phyloP scores from a whole-genome alignment of 140 eudicot species.

The Bidens hawaiensis region DNA sequence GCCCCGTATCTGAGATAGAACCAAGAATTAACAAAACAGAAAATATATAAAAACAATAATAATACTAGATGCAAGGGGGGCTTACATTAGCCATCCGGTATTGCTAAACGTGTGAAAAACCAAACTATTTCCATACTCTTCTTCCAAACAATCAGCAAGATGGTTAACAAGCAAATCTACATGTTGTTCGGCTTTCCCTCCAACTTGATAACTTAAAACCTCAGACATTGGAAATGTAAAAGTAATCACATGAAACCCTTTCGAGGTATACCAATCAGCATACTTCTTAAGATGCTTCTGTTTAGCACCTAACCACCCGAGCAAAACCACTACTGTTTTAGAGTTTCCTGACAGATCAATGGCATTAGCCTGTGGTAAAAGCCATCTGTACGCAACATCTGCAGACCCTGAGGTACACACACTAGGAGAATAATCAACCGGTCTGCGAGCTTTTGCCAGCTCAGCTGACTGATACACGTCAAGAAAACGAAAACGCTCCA shows the following conservation, averaged over 20 bases:
- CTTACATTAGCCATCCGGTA: conserved; percentile 96
- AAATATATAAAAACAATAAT: background rate
- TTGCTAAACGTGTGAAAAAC: conserved; percentile 96
- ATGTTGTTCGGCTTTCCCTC: conserved; percentile 89
- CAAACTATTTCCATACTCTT: conserved; percentile 66
- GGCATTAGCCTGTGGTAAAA: conserved; percentile 60
- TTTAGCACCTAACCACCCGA: too few relatives aligned
- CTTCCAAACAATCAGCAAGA: conserved; percentile 84
- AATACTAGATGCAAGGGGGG: conserved; percentile 21
- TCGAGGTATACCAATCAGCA: conserved; percentile 89
- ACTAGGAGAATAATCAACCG: conserved; percentile 29
- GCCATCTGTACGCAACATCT: conserved; percentile 83
- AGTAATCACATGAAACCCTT: conserved; percentile 88
- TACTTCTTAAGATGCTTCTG: conserved; percentile 86
- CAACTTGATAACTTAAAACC: conserved; percentile 67
- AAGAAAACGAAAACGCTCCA: conserved; percentile 30
- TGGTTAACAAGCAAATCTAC: conserved; percentile 71
- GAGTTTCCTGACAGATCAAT: conserved; percentile 50
- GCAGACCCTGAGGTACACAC: conserved; percentile 21
- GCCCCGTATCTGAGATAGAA: conserved; percentile 68
- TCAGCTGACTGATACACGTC: conserved; percentile 60
- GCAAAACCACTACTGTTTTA: conserved; percentile 75
- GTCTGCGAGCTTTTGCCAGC: conserved; percentile 53
- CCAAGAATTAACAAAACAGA: background rate
- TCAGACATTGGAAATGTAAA: conserved; percentile 89